A percentile compares a stretch with the other conserved stretches of the same genome.
Conservation (phyloP, 1,284 basidiomycete genomes). For the Sanghuangporus baumii region DNA sequence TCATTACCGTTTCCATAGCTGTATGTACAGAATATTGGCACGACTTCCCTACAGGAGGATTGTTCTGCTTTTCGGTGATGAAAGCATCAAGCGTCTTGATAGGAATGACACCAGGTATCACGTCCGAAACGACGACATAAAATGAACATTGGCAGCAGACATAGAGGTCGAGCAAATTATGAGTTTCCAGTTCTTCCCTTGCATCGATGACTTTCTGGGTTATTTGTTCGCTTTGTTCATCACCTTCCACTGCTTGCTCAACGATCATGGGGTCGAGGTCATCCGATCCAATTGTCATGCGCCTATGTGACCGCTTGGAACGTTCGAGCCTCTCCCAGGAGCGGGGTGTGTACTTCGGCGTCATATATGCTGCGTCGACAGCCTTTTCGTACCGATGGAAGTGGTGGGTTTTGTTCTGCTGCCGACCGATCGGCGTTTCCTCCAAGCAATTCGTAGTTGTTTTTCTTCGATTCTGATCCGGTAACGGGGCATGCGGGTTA, state of each 20-base stretch:
- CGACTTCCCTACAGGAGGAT: conserved; percentile 36
- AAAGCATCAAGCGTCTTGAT: conserved; percentile 43
- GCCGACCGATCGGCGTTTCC: conserved; percentile 38
- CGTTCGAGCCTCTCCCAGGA: conserved; percentile 48
- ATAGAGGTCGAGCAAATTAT: conserved; percentile 66
- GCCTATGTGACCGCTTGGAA: conserved; percentile 45
- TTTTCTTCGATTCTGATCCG: conserved; percentile 47
- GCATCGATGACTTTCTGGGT: conserved; percentile 29
- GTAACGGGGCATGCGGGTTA: conserved; percentile 39
- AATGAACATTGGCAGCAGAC: conserved; percentile 77
- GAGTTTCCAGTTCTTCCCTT: conserved; percentile 36
- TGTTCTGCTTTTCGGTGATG: conserved; percentile 35
- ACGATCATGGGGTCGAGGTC: conserved; percentile 12
- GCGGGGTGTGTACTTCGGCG: conserved; percentile 53
- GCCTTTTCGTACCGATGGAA: conserved; percentile 68
- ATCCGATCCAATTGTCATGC: conserved; percentile 31
- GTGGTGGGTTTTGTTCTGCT: conserved; percentile 65
- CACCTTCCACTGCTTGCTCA: conserved; percentile 27
- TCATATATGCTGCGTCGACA: conserved; percentile 58
- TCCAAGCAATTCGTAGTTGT: conserved; percentile 45
- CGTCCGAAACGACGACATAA: conserved; percentile 60
- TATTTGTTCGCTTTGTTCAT: conserved; percentile 32
- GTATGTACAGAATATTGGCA: conserved; percentile 45
- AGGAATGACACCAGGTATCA: conserved; percentile 68
- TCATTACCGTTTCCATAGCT: conserved; percentile 63